A percentile compares a stretch with the other conserved stretches of the same genome.
Evolutionary conservation across 2,329 filamentous ascomycete species (phyloP).

Genomic region (Pseudocercospora vitis): DNA sequence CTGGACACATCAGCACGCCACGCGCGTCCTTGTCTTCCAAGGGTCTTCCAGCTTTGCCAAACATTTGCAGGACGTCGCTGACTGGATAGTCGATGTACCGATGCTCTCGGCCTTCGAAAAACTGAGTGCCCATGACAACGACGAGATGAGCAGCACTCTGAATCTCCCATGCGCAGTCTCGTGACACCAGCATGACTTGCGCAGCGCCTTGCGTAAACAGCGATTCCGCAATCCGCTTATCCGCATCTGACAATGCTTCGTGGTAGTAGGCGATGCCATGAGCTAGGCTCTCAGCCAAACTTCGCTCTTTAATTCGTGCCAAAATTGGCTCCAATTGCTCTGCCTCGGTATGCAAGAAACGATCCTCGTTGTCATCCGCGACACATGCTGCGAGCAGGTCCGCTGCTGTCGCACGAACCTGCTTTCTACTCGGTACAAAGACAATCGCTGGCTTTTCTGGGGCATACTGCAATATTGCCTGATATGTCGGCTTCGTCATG

Average conservation of each 20-base stretch:
- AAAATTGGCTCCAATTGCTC: constrained; percentile 81
- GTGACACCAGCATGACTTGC: constrained; percentile 76
- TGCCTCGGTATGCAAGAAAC: constrained; percentile 82
- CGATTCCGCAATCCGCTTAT: constrained; percentile 91
- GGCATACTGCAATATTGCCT: constrained; percentile 84
- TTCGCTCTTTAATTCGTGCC: constrained; percentile 78
- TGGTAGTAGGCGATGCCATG: constrained; percentile 98
- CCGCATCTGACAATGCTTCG: constrained; percentile 82
- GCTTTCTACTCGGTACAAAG: constrained; percentile 91
- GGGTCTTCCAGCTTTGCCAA: constrained; percentile 83
- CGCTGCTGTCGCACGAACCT: constrained; percentile 80
- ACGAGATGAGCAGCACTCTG: constrained; percentile 86
- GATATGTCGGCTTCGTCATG: constrained; percentile 93
- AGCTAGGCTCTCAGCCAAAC: constrained; percentile 81
- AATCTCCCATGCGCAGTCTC: constrained; percentile 96
- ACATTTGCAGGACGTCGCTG: constrained; percentile 95
- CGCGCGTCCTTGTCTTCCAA: constrained; percentile 76
- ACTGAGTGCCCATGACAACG: constrained; percentile 96
- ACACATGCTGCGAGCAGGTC: constrained; percentile 86
- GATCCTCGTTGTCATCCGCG: constrained; percentile 86
- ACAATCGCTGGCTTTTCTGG: constrained; percentile 82
- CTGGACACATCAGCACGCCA: constrained; percentile 94
- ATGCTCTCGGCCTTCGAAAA: constrained; percentile 94
- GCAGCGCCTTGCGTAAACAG: constrained; percentile 87
- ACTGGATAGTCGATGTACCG: constrained; percentile 95